These are phyloP conservation scores for Hawksworthiomyces lignivorus DNA, from an alignment of 2,329 filamentous ascomycete species.

Conservation along the genomic window DNA sequence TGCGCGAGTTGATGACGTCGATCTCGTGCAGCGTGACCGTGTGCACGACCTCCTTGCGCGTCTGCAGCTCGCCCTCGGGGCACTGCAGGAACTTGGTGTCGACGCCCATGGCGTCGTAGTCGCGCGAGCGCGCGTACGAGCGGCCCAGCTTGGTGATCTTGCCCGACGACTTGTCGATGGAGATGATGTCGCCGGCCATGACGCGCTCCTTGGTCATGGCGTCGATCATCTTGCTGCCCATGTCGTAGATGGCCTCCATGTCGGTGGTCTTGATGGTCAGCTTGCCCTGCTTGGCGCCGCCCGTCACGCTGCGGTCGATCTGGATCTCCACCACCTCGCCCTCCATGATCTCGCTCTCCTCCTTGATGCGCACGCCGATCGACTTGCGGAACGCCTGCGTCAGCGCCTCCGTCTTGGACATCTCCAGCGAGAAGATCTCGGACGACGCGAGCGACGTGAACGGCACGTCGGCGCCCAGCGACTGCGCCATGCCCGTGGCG, in stretches of 20 bases:
- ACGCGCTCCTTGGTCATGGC: constrained; percentile 99
- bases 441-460: constrained; percentile 94
- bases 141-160: constrained; percentile 96
- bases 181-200: constrained; percentile 97
- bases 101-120: constrained; percentile 98
- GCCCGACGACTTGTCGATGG: constrained; percentile 95
- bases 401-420: constrained; percentile 98
- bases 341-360: constrained; percentile 98
- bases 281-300: constrained; percentile 96
- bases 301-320: constrained; percentile 93
- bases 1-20: constrained; percentile 97
- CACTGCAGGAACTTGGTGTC: constrained; percentile 98
- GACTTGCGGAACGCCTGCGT: constrained; percentile 99
- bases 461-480: constrained; percentile 84
- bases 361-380: constrained; percentile 95
- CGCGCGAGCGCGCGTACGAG: constrained; percentile 87
- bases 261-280: constrained; percentile 99
- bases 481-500: constrained; percentile 98
- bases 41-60: constrained; percentile 93
- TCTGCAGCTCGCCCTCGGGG: constrained; percentile 93
- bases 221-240: constrained; percentile 99
- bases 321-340: constrained; percentile 98
- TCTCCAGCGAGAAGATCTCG: constrained; percentile 97
- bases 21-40: constrained; percentile 97
- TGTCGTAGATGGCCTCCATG: constrained; percentile 99